phyloP scores from a whole-genome alignment of 345 rosid species.

The Nephelium lappaceum region DNA sequence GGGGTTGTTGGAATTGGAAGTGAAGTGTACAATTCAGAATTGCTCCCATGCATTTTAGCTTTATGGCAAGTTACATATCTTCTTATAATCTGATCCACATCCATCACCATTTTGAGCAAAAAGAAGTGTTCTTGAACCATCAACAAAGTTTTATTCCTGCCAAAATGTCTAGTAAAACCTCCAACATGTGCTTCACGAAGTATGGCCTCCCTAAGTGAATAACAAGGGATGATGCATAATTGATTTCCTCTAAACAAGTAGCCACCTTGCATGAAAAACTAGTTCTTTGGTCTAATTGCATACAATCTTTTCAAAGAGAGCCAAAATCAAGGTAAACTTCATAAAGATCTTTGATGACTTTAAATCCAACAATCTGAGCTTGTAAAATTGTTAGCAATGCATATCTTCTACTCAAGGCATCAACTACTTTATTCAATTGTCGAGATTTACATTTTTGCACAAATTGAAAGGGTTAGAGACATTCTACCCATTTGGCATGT shows the following conservation, averaged over 20 bases:
- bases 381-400: background rate
- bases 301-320: background rate
- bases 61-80: background rate
- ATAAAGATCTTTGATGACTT: background rate
- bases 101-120: background rate
- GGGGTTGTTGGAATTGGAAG: too few species aligned
- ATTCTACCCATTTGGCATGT: background rate
- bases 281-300: too few species aligned
- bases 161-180: background rate
- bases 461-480: background rate
- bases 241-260: background rate
- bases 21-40: too few species aligned
- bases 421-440: background rate
- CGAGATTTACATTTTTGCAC: background rate
- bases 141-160: background rate
- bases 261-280: background rate
- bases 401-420: background rate
- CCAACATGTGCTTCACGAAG: slow-evolving; percentile 3
- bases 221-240: background rate
- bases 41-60: too few species aligned
- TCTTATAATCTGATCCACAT: background rate
- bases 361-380: background rate
- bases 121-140: background rate
- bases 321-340: background rate
- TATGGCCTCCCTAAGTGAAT: background rate